A percentile compares a stretch with the other conserved stretches of the same genome.
phyloP scores from a whole-genome alignment of 1,139 yeast species.

The Scheffersomyces segobiensis region DNA sequence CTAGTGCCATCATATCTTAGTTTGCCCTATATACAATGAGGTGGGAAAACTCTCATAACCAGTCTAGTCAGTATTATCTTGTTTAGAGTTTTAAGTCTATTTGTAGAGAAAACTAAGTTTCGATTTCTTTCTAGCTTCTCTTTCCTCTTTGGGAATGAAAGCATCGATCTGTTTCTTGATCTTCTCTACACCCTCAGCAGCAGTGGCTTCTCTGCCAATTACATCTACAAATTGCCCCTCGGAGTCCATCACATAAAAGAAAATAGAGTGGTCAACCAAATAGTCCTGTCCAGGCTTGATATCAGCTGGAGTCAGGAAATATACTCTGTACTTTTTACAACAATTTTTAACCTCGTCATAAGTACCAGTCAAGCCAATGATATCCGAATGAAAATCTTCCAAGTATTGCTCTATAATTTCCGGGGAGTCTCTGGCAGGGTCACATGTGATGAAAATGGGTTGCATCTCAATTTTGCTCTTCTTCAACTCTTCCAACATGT shows the following conservation, averaged over 20 bases:
- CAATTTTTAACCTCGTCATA: conserved; percentile 80
- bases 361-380: conserved; percentile 88
- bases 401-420: conserved; percentile 77
- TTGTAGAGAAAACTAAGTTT: conserved; percentile 57
- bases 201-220: conserved; percentile 85
- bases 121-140: conserved; percentile 58
- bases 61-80: not conserved
- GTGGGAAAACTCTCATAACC: not conserved
- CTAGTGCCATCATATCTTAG: not conserved
- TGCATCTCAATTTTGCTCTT: conserved; percentile 59
- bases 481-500: conserved; percentile 68
- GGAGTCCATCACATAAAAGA: conserved; percentile 94
- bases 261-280: conserved; percentile 93
- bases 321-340: conserved; percentile 88
- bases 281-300: conserved; percentile 95
- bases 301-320: conserved; percentile 92
- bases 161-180: conserved; percentile 76
- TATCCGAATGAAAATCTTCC: conserved; percentile 83
- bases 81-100: conserved; percentile 10
- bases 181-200: conserved; percentile 74
- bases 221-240: conserved; percentile 96
- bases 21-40: not conserved
- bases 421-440: conserved; percentile 91
- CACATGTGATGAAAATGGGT: conserved; percentile 92
- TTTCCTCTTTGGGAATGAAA: conserved; percentile 67